phyloP scores from a whole-genome alignment of 2,329 filamentous ascomycete species.

The Paecilomyces sp. region DNA sequence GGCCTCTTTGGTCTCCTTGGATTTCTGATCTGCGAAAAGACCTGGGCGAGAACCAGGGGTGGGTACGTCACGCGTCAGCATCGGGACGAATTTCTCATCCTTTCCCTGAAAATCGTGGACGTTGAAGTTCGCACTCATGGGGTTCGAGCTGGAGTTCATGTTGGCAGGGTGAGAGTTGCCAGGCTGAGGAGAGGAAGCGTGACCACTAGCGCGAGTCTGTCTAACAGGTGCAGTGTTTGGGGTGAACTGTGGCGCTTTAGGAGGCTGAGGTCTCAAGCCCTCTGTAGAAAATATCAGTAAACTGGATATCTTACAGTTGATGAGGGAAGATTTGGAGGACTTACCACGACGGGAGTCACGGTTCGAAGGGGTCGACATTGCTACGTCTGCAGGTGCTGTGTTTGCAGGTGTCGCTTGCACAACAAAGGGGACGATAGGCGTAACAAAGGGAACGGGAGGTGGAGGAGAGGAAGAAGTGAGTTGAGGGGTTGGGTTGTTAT shows the following conservation, averaged over 20 bases:
- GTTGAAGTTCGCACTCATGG: slow-evolving; percentile 20
- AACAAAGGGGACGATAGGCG: not conserved
- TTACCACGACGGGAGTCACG: slow-evolving; percentile 13
- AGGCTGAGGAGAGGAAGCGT: slow-evolving; percentile 26
- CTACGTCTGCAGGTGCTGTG: not conserved
- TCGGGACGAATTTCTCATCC: slow-evolving; percentile 27
- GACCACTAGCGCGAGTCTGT: slow-evolving; percentile 20
- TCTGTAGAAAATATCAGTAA: slow-evolving; percentile 10
- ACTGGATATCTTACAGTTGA: not conserved
- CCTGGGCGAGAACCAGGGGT: slow-evolving; percentile 37
- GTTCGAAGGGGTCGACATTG: not conserved
- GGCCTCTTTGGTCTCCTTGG: slow-evolving; percentile 24
- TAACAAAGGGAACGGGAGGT: not conserved
- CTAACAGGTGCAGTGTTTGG: slow-evolving; percentile 30
- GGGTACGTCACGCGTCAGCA: slow-evolving; percentile 33
- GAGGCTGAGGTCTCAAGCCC: slow-evolving; percentile 31
- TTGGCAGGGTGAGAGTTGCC: slow-evolving; percentile 14
- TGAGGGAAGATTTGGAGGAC: slow-evolving; percentile 1
- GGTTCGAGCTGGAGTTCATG: slow-evolving; percentile 22
- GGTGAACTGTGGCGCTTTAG: slow-evolving; percentile 32
- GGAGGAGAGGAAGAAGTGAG: not conserved
- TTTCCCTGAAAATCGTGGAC: slow-evolving; percentile 32
- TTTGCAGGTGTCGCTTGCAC: not conserved
- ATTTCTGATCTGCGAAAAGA: slow-evolving; percentile 22
- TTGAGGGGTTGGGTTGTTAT: not conserved